These are phyloP conservation scores for Vitis hybrid DNA, from an alignment of 177 flowering plant species.

Conservation along the genomic window DNA sequence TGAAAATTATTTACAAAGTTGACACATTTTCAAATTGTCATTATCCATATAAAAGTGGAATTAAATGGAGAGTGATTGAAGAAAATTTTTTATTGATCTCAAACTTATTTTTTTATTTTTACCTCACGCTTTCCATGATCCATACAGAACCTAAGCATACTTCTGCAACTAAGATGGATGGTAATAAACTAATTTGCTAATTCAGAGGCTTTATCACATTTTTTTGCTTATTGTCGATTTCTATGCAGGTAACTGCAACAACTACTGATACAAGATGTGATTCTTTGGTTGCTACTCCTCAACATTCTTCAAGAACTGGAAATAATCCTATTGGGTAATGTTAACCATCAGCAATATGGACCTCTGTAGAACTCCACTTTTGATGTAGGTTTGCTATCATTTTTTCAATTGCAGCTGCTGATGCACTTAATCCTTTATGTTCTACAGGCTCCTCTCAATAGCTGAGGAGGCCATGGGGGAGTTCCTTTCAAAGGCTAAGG, in stretches of 20 bases:
- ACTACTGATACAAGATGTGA: conserved; percentile 78
- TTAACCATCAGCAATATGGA: background rate
- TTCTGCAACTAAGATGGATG: no score
- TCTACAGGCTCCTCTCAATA: conserved; percentile 76
- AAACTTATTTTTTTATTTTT: no score
- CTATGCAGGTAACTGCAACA: conserved; percentile 48
- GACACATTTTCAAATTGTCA: no score
- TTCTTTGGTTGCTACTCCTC: conserved; percentile 76
- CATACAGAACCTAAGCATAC: no score
- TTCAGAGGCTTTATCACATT: background rate
- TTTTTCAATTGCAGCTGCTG: background rate
- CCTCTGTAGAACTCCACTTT: background rate
- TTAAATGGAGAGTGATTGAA: no score
- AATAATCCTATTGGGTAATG: conserved; percentile 87
- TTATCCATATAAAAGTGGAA: no score
- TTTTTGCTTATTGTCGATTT: background rate
- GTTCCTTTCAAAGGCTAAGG: conserved; percentile 99
- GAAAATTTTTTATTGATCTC: no score
- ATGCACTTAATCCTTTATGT: conserved; percentile 2
- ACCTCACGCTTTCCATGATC: no score
- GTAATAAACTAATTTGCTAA: background rate
- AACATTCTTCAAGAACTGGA: conserved; percentile 67
- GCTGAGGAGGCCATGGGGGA: conserved; percentile 98
- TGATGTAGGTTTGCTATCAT: background rate
- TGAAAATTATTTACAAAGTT: no score